Evolutionary conservation across 2,329 filamentous ascomycete species (phyloP).

Genomic region (Cladosporium sp.): DNA sequence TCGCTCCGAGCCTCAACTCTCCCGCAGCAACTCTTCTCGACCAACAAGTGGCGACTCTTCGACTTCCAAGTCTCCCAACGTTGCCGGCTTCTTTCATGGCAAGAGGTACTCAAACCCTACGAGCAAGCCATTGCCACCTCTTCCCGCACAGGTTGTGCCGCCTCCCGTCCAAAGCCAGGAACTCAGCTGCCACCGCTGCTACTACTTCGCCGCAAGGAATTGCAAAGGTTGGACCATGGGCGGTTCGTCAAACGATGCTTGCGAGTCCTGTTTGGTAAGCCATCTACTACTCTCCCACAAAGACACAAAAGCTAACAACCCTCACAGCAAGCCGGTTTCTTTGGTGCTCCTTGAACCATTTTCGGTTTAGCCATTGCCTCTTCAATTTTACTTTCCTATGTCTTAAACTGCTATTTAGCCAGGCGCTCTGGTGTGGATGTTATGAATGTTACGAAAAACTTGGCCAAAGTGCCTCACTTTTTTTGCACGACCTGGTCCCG

Average conservation of each 20-base stretch:
- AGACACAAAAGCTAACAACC: constrained; percentile 11
- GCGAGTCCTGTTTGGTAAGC: constrained; percentile 26
- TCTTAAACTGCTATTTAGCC: not conserved
- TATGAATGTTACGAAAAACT: not conserved
- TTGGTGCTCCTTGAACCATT: constrained; percentile 18
- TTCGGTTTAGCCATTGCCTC: too few relatives aligned
- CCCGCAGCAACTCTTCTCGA: constrained; percentile 6
- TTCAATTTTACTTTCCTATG: not conserved
- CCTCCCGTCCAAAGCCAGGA: constrained; percentile 19
- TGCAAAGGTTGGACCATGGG: constrained; percentile 34
- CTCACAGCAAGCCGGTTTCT: constrained; percentile 28
- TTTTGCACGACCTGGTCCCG: not conserved
- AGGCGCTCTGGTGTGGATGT: not conserved
- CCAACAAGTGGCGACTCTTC: constrained; percentile 2
- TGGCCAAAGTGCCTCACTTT: not conserved
- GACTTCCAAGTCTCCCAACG: constrained; percentile 2
- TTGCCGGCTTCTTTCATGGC: constrained; percentile 2
- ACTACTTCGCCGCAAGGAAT: constrained; percentile 33
- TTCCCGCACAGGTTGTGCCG: constrained; percentile 14
- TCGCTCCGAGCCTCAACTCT: constrained; percentile 1
- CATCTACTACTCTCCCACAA: not conserved
- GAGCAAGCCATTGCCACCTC: constrained; percentile 12
- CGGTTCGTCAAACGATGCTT: constrained; percentile 30
- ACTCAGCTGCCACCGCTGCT: constrained; percentile 31
- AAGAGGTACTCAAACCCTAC: constrained; percentile 8